These are phyloP conservation scores for Beauveria sp. DNA, from an alignment of 2,329 filamentous ascomycete species.

Conservation along the genomic window DNA sequence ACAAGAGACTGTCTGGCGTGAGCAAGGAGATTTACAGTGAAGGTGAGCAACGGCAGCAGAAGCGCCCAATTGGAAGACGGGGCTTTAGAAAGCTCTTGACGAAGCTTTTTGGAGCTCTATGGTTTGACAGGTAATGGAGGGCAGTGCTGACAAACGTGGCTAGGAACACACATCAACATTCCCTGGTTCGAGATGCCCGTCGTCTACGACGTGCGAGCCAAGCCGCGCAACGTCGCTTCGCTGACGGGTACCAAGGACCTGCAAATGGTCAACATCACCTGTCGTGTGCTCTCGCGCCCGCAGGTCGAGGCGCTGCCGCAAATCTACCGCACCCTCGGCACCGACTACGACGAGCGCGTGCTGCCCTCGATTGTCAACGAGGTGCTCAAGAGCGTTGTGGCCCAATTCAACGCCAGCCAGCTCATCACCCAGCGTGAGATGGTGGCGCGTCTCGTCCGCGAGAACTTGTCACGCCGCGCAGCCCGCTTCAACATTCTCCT, in stretches of 20 bases:
- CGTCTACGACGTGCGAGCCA: conserved; percentile 95
- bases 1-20: conserved; percentile 84
- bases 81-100: background rate
- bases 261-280: conserved; percentile 99
- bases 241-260: conserved; percentile 97
- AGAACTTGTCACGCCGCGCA: conserved; percentile 84
- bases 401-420: conserved; percentile 97
- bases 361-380: conserved; percentile 97
- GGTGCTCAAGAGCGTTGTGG: conserved; percentile 96
- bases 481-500: conserved; percentile 95
- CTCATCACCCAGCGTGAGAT: conserved; percentile 98
- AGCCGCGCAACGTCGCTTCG: conserved; percentile 92
- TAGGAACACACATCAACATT: conserved; percentile 85
- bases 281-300: conserved; percentile 92
- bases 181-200: conserved; percentile 98
- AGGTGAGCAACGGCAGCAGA: conserved; percentile 46
- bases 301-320: conserved; percentile 83
- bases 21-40: conserved; percentile 93
- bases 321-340: conserved; percentile 92
- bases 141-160: conserved; percentile 5
- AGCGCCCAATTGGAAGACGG: background rate
- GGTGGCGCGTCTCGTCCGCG: conserved; percentile 81
- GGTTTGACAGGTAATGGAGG: background rate
- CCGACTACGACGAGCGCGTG: conserved; percentile 94
- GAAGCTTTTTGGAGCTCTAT: no score